Percentiles rank a stretch among this genome's conserved stretches.
Evolutionary conservation across 225 moss, liverwort and hornwort species (phyloP).

Genomic region (Sphagnum contortum): DNA sequence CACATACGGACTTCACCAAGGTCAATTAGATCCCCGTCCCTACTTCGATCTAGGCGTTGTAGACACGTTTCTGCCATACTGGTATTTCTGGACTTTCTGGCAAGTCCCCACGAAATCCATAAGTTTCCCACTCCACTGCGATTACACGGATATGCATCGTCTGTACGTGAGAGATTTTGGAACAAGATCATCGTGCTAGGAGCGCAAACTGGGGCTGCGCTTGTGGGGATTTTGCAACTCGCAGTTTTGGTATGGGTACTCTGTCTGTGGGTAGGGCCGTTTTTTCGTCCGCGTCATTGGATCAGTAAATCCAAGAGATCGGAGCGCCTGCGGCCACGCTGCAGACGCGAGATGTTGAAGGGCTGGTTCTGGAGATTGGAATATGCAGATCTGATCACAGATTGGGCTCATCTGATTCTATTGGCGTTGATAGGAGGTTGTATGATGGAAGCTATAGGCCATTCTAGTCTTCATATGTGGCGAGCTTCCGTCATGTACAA

Average conservation of each 20-base stretch:
- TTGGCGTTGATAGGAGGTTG: conserved; percentile 2
- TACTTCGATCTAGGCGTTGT: conserved; percentile 30
- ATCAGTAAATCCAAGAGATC: too few species aligned
- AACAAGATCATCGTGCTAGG: conserved; percentile 9
- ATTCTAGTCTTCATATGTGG: conserved; percentile 4
- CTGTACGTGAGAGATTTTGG: conserved; percentile 39
- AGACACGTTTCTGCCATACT: conserved; percentile 20
- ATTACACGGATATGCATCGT: conserved; percentile 22
- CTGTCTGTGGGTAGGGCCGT: too few species aligned
- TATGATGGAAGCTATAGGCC: conserved; percentile 12
- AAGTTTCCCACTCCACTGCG: conserved; percentile 27
- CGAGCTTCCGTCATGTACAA: not conserved
- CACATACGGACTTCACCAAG: conserved; percentile 13
- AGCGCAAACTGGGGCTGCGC: conserved; percentile 5
- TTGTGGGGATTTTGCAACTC: conserved; percentile 15
- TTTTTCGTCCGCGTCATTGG: too few species aligned
- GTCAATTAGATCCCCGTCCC: conserved; percentile 25
- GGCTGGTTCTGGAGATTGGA: too few species aligned
- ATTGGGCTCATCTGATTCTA: not conserved
- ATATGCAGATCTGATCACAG: conserved; percentile 19
- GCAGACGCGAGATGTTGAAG: too few species aligned
- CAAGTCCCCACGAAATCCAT: conserved; percentile 15
- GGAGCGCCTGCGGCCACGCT: too few species aligned
- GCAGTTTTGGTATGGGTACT: too few species aligned
- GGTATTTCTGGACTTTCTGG: conserved; percentile 30